These are phyloP conservation scores for Blastobotrys buckinghamii DNA, from an alignment of 1,139 yeast genomes.

Conservation along the genomic window DNA sequence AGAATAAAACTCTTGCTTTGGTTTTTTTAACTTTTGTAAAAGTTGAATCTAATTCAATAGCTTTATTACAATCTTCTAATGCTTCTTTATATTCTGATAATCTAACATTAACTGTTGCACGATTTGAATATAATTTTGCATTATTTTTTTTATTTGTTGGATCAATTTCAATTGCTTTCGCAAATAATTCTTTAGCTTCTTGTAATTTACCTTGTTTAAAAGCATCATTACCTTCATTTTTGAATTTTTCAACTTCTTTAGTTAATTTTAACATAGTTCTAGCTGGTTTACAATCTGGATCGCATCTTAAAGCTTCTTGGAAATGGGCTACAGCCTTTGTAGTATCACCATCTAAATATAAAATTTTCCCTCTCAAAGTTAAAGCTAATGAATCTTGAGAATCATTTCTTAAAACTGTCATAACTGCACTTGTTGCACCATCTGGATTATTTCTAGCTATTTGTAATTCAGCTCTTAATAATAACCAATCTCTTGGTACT, in stretches of 20 bases:
- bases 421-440: slow-evolving; percentile 35
- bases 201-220: slow-evolving; percentile 49
- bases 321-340: slow-evolving; percentile 37
- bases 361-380: slow-evolving; percentile 34
- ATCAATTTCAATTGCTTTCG: slow-evolving; percentile 57
- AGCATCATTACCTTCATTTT: slow-evolving; percentile 57
- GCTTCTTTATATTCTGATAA: slow-evolving; percentile 53
- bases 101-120: slow-evolving; percentile 68
- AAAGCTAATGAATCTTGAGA: slow-evolving; percentile 36
- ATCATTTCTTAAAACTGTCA: slow-evolving; percentile 33
- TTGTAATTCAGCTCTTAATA: slow-evolving; percentile 31
- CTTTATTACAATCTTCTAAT: slow-evolving; percentile 52
- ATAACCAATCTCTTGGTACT: slow-evolving; percentile 34
- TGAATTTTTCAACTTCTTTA: slow-evolving; percentile 37
- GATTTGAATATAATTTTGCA: slow-evolving; percentile 66
- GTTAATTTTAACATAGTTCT: slow-evolving; percentile 30
- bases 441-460: slow-evolving; percentile 31
- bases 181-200: slow-evolving; percentile 57
- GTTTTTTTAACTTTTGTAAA: slow-evolving; percentile 37
- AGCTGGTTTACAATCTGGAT: slow-evolving; percentile 37
- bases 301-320: slow-evolving; percentile 37
- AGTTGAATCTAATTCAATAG: slow-evolving; percentile 41
- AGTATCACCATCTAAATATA: slow-evolving; percentile 37
- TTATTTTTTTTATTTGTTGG: slow-evolving; percentile 38
- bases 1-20: slow-evolving; percentile 36